Evolutionary conservation across 441 rosid genomes (phyloP), one percentile per base, ranked within the genome.

Genomic region (Erodium trifolium): DNA sequence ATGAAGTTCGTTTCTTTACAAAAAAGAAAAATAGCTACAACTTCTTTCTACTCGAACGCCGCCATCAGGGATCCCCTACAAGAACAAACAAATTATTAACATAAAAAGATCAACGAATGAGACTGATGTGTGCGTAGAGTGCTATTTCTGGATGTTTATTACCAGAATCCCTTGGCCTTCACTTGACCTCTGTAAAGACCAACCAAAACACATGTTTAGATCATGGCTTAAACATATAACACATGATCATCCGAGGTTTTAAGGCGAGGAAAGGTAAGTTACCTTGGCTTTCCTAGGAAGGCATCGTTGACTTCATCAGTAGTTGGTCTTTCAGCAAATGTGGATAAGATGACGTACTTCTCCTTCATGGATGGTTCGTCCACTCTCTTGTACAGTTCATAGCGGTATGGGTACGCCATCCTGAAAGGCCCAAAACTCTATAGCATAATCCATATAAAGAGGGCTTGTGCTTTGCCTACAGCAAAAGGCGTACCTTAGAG

Each of bases 111-210:
- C 51, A 45, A 10, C n/a, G 4, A 45, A 45, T 1, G n/a, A 45
- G 51, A 45, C n/a, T 45, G 14, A 10, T 43, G 13, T 43, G 13
- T 43, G 51, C 2, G 51, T 11, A 10, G 51, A 45, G 14, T 14
- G 18, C 18, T 5, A 14, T 53, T 53, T 53, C 18, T n/a, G 18
- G 19, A 53, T 53, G 59, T 53, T 53, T 1, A 53, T 82, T 82
- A 91, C 98, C 97, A 91, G 68, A 93, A 72, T 72, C 98, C 98
- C 1, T 90, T 78, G 13, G 84, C 77, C 83, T 88, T 89, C n/a
- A 74, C 79, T 87, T 80, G 75, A 27, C 82, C 82, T 76, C 98
- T 89, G 90, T 75, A 63, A 53, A 39, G 1, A 23, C 18, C 51
- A 49, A 39, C 59, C 23, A 70, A 1, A 66, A 79, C 4, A 18